A percentile compares a stretch with the other conserved stretches of the same genome.
Conservation (phyloP, 306 rosid species). For the Gastrolobium bilobum region DNA sequence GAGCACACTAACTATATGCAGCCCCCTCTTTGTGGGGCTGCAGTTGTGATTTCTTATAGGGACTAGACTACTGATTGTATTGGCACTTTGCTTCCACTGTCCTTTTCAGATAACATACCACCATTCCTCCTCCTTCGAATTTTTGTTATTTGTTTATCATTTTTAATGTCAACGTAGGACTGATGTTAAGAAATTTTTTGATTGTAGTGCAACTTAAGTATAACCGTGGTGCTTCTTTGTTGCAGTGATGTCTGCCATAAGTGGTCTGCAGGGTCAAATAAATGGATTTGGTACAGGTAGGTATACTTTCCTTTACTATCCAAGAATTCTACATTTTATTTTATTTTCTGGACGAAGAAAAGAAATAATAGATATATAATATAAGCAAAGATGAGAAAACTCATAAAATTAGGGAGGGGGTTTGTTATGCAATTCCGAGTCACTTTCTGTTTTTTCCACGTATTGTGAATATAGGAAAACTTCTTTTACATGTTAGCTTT, state of each 20-base stretch:
- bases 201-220: conserved; percentile 31
- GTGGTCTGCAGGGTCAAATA: conserved; percentile 85
- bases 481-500: conserved; percentile 5
- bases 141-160: conserved; percentile 25
- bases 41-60: background rate
- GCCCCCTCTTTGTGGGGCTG: background rate
- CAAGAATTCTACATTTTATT: conserved; percentile 5
- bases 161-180: background rate
- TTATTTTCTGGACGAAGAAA: conserved; percentile 13
- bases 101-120: conserved; percentile 26
- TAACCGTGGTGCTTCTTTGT: conserved; percentile 50
- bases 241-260: conserved; percentile 93
- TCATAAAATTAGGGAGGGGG: background rate
- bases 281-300: conserved; percentile 78
- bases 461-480: background rate
- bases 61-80: conserved; percentile 37
- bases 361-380: conserved; percentile 9
- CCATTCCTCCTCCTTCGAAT: background rate
- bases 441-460: background rate
- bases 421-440: conserved; percentile 15
- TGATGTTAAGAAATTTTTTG: background rate
- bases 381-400: conserved; percentile 12
- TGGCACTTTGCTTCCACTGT: conserved; percentile 28
- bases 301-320: conserved; percentile 55
- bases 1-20: background rate